Conservation (phyloP, 1,284 basidiomycete species). For the Cryptococcus amylolentus region DNA sequence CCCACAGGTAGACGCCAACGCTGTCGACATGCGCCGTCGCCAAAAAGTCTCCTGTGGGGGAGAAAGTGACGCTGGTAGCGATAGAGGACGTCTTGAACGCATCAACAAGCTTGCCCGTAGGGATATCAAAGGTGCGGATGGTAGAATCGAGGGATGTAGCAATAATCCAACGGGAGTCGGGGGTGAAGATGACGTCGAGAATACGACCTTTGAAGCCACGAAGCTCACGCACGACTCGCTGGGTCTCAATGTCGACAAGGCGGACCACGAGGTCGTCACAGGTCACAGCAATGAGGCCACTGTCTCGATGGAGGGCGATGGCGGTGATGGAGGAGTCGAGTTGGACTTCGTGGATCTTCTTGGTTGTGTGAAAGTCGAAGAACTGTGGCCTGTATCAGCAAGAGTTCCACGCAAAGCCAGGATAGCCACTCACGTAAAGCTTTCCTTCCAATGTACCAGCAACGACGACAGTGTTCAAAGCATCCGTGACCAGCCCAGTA, state of each 20-base stretch:
- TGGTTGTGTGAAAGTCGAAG: conserved; percentile 89
- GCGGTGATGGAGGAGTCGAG: conserved; percentile 68
- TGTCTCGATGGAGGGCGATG: conserved; percentile 76
- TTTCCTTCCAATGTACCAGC: conserved; percentile 84
- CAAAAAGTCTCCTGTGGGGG: conserved; percentile 91
- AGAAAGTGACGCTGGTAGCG: conserved; percentile 86
- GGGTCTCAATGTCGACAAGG: conserved; percentile 87
- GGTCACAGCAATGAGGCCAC: conserved; percentile 74
- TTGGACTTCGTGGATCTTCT: conserved; percentile 63
- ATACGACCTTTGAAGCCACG: conserved; percentile 73
- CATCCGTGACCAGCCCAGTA: conserved; percentile 80
- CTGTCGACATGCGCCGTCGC: conserved; percentile 93
- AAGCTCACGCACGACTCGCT: conserved; percentile 79
- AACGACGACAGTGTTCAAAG: conserved; percentile 75
- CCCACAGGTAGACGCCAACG: conserved; percentile 93
- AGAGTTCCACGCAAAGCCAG: background rate
- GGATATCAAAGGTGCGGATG: conserved; percentile 94
- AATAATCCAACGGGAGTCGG: conserved; percentile 91
- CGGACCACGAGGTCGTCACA: conserved; percentile 84
- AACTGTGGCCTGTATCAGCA: conserved; percentile 58
- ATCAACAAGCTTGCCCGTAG: conserved; percentile 86
- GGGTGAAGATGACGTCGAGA: conserved; percentile 78
- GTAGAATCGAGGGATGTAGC: conserved; percentile 83
- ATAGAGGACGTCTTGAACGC: conserved; percentile 86
- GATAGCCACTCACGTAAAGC: conserved; percentile 63